Conservation (phyloP, 106 monocot genomes). For the Apostasia ramifera region DNA sequence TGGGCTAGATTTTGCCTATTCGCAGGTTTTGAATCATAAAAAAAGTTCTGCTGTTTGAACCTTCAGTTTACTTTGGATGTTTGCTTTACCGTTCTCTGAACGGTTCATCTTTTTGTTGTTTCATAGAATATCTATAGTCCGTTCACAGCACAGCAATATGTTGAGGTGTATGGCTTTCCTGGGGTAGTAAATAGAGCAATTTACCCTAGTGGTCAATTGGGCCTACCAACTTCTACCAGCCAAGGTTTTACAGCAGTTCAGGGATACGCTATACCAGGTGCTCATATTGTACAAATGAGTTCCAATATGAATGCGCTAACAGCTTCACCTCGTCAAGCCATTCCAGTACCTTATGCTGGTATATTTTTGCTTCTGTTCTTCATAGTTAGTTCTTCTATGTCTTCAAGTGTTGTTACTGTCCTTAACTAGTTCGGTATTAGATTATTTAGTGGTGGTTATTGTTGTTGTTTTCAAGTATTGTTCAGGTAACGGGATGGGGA, state of each 20-base stretch:
- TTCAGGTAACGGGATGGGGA: too few species aligned
- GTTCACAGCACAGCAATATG: conserved; percentile 42
- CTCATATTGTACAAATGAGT: conserved; percentile 33
- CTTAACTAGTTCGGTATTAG: too few species aligned
- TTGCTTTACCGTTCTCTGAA: not conserved
- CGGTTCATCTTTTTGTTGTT: not conserved
- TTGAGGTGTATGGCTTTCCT: conserved; percentile 50
- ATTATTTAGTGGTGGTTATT: too few species aligned
- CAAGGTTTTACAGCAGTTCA: conserved; percentile 42
- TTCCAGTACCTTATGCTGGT: conserved; percentile 31
- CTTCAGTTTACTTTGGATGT: not conserved
- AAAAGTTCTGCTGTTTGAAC: not conserved
- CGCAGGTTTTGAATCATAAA: conserved; percentile 33
- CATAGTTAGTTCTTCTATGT: not conserved
- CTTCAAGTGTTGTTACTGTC: too few species aligned
- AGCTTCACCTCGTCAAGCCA: conserved; percentile 23
- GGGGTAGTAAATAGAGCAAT: conserved; percentile 24
- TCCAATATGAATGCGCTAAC: conserved; percentile 33
- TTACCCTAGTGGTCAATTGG: conserved; percentile 43
- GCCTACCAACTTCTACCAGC: conserved; percentile 25
- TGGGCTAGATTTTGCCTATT: conserved; percentile 43
- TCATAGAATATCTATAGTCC: conserved; percentile 56
- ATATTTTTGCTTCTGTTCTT: not conserved
- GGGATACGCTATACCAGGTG: conserved; percentile 35
- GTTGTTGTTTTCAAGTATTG: too few species aligned